Evolutionary conservation across 2,329 filamentous ascomycete species (phyloP).

Genomic region (Penicillium sp.): DNA sequence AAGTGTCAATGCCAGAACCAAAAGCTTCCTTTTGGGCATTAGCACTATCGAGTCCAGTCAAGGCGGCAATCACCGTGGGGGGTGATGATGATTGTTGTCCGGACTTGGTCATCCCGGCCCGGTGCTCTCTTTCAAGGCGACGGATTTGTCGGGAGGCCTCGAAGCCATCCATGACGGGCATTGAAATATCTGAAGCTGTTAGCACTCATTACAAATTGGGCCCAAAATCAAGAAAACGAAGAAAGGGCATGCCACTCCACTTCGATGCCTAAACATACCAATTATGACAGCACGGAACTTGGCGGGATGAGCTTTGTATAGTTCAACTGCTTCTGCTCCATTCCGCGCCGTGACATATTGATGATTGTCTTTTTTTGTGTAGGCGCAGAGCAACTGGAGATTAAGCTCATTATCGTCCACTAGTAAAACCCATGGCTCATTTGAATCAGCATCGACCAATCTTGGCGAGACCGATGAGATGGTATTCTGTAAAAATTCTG

Average conservation of each 20-base stretch:
- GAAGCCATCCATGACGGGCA: constrained; percentile 40
- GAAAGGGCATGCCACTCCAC: background rate
- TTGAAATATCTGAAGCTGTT: constrained; percentile 33
- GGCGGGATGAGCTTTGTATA: constrained; percentile 18
- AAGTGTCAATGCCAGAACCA: constrained; percentile 34
- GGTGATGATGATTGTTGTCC: background rate
- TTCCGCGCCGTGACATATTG: constrained; percentile 34
- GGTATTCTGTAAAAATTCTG: background rate
- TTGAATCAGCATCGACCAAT: background rate
- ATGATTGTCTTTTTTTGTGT: constrained; percentile 30
- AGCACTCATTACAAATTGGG: background rate
- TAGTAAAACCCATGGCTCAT: constrained; percentile 25
- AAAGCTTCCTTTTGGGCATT: constrained; percentile 33
- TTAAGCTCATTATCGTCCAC: constrained; percentile 43
- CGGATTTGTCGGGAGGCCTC: constrained; percentile 33
- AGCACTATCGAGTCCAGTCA: constrained; percentile 34
- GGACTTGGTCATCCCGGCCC: constrained; percentile 2
- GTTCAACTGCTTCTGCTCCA: constrained; percentile 35
- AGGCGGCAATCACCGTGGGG: constrained; percentile 26
- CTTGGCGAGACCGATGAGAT: background rate
- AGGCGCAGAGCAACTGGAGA: constrained; percentile 35
- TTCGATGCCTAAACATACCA: background rate
- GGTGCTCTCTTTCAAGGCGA: constrained; percentile 21
- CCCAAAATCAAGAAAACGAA: too few relatives aligned
- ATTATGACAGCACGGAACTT: background rate